Evolutionary conservation across 2,329 filamentous ascomycete genomes (phyloP), one percentile per base, ranked within the genome.

Genomic region (Colletotrichum caudatum): DNA sequence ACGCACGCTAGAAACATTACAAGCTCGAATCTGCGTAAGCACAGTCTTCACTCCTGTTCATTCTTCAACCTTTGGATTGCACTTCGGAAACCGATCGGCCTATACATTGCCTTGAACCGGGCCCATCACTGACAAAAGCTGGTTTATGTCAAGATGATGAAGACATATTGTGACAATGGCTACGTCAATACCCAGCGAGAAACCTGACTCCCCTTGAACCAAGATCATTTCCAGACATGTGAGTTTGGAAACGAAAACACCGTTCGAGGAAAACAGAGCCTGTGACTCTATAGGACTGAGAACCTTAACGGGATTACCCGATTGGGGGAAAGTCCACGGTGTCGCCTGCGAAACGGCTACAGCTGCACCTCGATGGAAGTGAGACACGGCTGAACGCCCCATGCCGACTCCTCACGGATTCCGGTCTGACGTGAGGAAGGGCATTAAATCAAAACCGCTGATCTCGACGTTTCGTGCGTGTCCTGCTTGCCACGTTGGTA

Each of bases 381-480:
- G 64, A 71, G 68, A 70, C 63, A 70, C 35, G 37, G 26, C n/a
- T 20, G 37, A 26, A 46, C 68, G 68, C 68, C 56, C 68, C 56
- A n/a, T 41, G n/a, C 16, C 48, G 12, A 23, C 35, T 29, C 26
- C 56, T 46, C 5, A 48, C 48, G 35, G n/a, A 29, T 62, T 53
- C 20, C 20, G 37, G 33, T 5, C 60, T 29, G 35, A 51, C 33
- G 46, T 29, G 29, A 51, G 33, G 29, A 50, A 41, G 14, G 44
- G 14, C 26, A 53, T 0, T 16, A 7, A 9, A 29, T 44, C 12
- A 14, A 5, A 7, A 51, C 23, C 26, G 35, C 48, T 44, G 5
- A 7, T 20, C 29, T 23, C 0, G 14, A 20, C 12, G 5, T 20
- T 3, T 8, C 44, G 18, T 58, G 23, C 39, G 18, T 2, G 37